Percentiles rank a stretch among this genome's conserved stretches.
Evolutionary conservation across 2,329 filamentous ascomycete species (phyloP).

Genomic region (Samsoniella hepiali): DNA sequence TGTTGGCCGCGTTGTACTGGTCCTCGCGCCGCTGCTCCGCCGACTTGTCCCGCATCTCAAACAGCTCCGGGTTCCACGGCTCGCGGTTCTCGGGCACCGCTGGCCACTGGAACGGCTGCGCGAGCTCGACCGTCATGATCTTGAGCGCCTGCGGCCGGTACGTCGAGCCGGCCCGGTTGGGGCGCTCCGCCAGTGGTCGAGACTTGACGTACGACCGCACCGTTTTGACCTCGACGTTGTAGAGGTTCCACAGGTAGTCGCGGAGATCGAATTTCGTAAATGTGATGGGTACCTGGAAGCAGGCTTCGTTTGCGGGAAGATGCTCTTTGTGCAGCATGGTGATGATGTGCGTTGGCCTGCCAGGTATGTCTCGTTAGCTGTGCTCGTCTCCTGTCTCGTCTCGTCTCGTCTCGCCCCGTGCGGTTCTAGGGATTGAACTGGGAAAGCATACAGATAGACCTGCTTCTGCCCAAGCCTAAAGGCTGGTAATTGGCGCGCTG

Average conservation of each 20-base stretch:
- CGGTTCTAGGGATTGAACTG: too few relatives aligned
- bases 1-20: conserved; percentile 31
- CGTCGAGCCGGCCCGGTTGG: conserved; percentile 51
- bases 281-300: conserved; percentile 84
- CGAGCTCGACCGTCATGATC: conserved; percentile 92
- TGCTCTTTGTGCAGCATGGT: conserved; percentile 70
- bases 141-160: conserved; percentile 73
- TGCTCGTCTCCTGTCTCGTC: neutral
- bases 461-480: conserved; percentile 53
- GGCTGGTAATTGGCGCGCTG: conserved; percentile 36
- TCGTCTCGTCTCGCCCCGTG: neutral
- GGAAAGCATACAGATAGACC: conserved; percentile 50
- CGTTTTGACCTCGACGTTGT: conserved; percentile 67
- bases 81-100: conserved; percentile 59
- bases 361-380: neutral
- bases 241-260: conserved; percentile 88
- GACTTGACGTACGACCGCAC: conserved; percentile 78
- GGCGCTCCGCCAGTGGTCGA: conserved; percentile 52
- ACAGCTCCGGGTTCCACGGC: conserved; percentile 63
- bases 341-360: conserved; percentile 76
- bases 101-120: conserved; percentile 85
- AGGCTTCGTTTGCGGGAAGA: conserved; percentile 75
- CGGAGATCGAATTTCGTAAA: conserved; percentile 97
- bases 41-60: conserved; percentile 49
- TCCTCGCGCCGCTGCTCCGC: conserved; percentile 39